Evolutionary conservation across 208 protist genomes (phyloP).

Genomic region (Leishmania mexicana): DNA sequence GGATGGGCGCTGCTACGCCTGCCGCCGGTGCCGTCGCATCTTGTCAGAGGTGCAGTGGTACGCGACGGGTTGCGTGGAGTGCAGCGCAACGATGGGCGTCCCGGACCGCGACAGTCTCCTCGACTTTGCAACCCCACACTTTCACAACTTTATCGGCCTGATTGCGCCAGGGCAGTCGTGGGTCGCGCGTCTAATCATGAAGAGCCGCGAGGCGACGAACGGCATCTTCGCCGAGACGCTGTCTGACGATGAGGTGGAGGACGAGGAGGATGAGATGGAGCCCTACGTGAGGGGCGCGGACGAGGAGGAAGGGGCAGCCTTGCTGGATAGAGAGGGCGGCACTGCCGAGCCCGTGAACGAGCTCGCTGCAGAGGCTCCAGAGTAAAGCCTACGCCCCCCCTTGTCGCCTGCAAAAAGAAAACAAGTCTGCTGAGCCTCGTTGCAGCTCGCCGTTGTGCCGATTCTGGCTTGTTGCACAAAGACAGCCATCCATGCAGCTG

Average conservation of each 20-base stretch:
- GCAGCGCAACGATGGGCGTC: constrained; percentile 59
- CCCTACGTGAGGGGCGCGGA: constrained; percentile 23
- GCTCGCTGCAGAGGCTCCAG: not conserved
- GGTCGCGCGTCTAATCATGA: constrained; percentile 83
- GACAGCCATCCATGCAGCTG: not conserved
- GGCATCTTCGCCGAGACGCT: constrained; percentile 81
- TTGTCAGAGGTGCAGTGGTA: constrained; percentile 80
- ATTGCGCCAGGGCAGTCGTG: constrained; percentile 84
- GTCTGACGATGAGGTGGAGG: constrained; percentile 49
- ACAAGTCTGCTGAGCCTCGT: not conserved
- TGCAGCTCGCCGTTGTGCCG: not conserved
- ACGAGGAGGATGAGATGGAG: constrained; percentile 29
- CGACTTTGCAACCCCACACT: constrained; percentile 80
- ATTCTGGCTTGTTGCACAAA: not conserved
- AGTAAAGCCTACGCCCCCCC: not conserved
- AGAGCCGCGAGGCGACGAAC: constrained; percentile 37
- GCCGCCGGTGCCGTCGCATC: constrained; percentile 76
- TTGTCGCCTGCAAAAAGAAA: not conserved
- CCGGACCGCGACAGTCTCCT: constrained; percentile 57
- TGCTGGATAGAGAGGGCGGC: not conserved
- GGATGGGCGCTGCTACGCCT: constrained; percentile 73
- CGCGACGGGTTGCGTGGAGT: constrained; percentile 71
- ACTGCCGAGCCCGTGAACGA: not conserved
- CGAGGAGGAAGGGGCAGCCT: constrained; percentile 9
- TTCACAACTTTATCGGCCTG: constrained; percentile 85